phyloP scores from a whole-genome alignment of 2,329 filamentous ascomycete genomes.

The Davidsoniella eucalypti region DNA sequence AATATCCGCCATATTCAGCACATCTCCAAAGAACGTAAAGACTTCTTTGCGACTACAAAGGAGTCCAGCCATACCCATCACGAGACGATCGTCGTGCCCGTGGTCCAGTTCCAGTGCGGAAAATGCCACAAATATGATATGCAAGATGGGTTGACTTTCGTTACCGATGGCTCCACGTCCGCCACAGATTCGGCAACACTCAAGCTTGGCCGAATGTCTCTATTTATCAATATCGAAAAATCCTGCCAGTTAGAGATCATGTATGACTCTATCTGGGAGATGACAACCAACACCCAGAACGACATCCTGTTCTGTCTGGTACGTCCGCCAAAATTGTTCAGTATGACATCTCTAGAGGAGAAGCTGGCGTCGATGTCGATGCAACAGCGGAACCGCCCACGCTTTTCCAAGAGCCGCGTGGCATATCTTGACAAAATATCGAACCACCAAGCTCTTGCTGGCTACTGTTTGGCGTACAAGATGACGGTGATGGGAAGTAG shows the following conservation, averaged over 20 bases:
- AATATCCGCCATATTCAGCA: constrained; percentile 18
- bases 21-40: constrained; percentile 13
- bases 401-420: constrained; percentile 1
- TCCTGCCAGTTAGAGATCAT: constrained; percentile 29
- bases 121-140: constrained; percentile 26
- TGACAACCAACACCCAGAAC: constrained; percentile 22
- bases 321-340: constrained; percentile 34
- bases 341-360: constrained; percentile 9
- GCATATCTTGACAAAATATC: background rate
- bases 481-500: background rate
- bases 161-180: constrained; percentile 22
- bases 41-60: constrained; percentile 10
- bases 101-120: constrained; percentile 26
- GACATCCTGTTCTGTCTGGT: constrained; percentile 34
- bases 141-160: constrained; percentile 24
- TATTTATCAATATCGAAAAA: constrained; percentile 24
- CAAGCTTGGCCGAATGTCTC: constrained; percentile 26
- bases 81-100: constrained; percentile 13
- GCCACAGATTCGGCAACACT: constrained; percentile 20
- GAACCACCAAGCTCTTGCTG: constrained; percentile 2
- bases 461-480: constrained; percentile 9
- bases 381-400: background rate
- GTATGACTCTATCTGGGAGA: constrained; percentile 30
- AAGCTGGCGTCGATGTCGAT: background rate
- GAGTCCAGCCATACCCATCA: constrained; percentile 10